Evolutionary conservation across 2,329 filamentous ascomycete genomes (phyloP), one percentile per base, ranked within the genome.

Genomic region (Ascochyta pisi): DNA sequence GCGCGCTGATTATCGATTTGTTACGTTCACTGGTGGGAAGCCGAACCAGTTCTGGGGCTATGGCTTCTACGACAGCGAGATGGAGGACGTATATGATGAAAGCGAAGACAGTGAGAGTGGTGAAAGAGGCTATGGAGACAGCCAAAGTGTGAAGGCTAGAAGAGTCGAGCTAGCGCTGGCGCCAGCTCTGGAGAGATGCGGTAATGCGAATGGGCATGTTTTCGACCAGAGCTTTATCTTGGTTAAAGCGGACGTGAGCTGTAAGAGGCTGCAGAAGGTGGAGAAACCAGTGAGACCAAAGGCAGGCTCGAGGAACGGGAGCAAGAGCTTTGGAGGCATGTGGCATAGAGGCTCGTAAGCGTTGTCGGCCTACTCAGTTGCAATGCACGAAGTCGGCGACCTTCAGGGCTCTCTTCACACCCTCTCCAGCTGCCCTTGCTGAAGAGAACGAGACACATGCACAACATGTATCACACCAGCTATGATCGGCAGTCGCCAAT

Each of bases 161-260:
- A 55, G 59, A 41, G 73, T 76, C 1, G 71, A 76, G 47, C 54
- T 76, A 7, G 66, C 67, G 16, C 62, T 75, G 50, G 73, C 73
- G n/a, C 73, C 73, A 39, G 73, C 73, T 29, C 57, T 76, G 22
- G 73, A 76, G 55, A 63, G 73, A 56, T 74, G 73, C 33, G 73
- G 73, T 19, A 75, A 75, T 60, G 70, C 73, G 24, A 76, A 75
- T 44, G 73, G 73, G 16, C 69, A 74, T 60, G 61, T 74, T 3
- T 75, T 75, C 54, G 73, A 74, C 34, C 68, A 74, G 45, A 71
- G 65, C 48, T 75, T 75, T 43, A 73, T 76, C 24, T 55, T 76
- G 29, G 66, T 76, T 38, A 76, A 75, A 50, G 71, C 73, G 33
- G 73, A 76, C 50, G 73, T 76, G 15, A 74, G 63, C 19, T 76